Base-by-base conservation (phyloP, 441 rosid genomes). In the Hura crepitans region DNA sequence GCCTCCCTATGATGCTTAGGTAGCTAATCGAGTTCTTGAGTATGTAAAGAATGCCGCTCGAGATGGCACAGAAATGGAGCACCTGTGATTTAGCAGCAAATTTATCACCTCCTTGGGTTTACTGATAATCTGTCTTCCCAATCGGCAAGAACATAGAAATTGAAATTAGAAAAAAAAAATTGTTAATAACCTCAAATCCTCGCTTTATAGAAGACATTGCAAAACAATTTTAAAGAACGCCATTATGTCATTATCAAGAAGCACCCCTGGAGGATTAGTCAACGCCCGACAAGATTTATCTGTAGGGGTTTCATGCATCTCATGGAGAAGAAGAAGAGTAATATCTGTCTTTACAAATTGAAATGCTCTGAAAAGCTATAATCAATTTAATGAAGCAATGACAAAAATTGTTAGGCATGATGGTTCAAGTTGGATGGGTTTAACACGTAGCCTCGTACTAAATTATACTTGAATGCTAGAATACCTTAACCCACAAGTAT, bases 201-300 rank as follows among this genome's bases (percentile, higher is more conserved):
- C 33, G 57, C 27, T 57, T 13, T 69, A 31, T 18, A 69, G n/a
- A 2, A 3, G 45, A 30, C 33, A 35, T 20, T 46, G 39, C 56
- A n/a, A 39, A 71, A 62, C 35, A 51, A 62, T 27, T 71, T 37
- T 5, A 51, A 53, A 25, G 42, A 27, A 20, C 30, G 65, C 22
- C 11, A 39, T 45, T 45, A 68, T 53, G 54, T 37, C 54, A 35
- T 33, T 70, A 37, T 57, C 62, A n/a, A n/a, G 50, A 53, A 62
- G 45, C n/a, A 53, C 4, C 37, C 31, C 31, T 47, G 10, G 14
- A 70, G 43, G 37, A 51, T 14, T 51, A 53, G 42, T 27, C 5
- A 22, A 53, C 15, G 11, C 37, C 60, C 23, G 12, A 20, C 35
- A 37, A 37, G 37, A 12, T 14, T 37, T 35, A 12, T 7, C 2